phyloP scores from a whole-genome alignment of 345 rosid genomes.

The Combretum micranthum region DNA sequence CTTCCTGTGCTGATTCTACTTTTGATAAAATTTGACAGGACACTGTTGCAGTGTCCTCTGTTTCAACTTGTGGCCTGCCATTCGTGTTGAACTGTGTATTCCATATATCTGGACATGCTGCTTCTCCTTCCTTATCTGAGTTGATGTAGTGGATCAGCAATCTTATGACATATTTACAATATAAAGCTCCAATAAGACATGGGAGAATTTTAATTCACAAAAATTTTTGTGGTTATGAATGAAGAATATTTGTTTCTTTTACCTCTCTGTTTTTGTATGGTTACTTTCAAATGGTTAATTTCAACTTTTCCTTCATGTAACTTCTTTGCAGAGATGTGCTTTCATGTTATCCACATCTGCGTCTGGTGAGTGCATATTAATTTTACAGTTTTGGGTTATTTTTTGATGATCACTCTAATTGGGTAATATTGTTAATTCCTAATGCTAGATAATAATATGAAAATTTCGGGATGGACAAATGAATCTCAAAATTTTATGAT shows the following conservation, averaged over 20 bases:
- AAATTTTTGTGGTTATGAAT: not conserved
- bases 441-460: not conserved
- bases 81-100: too few relatives aligned
- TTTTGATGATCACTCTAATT: not conserved
- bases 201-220: too few relatives aligned
- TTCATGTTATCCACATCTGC: constrained; percentile 68
- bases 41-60: too few relatives aligned
- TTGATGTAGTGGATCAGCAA: too few relatives aligned
- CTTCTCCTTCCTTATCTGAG: too few relatives aligned
- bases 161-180: too few relatives aligned
- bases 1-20: too few relatives aligned
- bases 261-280: not conserved
- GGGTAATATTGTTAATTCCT: not conserved
- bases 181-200: too few relatives aligned
- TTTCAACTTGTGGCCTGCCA: too few relatives aligned
- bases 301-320: constrained; percentile 11
- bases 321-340: constrained; percentile 77
- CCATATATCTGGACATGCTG: too few relatives aligned
- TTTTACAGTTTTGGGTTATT: not conserved
- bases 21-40: too few relatives aligned
- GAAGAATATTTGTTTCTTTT: not conserved
- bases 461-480: not conserved
- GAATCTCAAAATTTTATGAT: not conserved
- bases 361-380: constrained; percentile 63
- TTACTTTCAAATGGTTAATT: constrained; percentile 2